Evolutionary conservation across 1,139 yeast species (phyloP).

Genomic region (Pichia sp.): DNA sequence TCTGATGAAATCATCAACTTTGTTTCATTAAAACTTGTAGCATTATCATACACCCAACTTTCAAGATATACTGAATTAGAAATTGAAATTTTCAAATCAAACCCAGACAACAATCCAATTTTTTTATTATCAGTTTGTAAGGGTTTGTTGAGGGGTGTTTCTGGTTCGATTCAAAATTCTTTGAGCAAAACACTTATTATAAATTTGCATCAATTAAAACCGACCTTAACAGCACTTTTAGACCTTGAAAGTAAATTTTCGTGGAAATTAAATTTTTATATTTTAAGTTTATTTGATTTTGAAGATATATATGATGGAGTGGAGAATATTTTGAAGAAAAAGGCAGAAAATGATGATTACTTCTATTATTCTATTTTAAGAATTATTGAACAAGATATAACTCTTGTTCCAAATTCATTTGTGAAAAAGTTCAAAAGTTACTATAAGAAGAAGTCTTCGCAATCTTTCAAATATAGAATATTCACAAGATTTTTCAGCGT

Average conservation of each 20-base stretch:
- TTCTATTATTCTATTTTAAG: conserved; percentile 41
- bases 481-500: conserved; percentile 55
- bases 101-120: conserved; percentile 22
- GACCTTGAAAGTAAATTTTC: conserved; percentile 14
- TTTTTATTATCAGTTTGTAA: conserved; percentile 34
- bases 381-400: conserved; percentile 37
- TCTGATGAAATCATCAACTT: conserved; percentile 30
- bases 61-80: conserved; percentile 23
- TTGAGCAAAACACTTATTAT: conserved; percentile 17
- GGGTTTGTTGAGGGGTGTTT: conserved; percentile 33
- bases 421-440: conserved; percentile 30
- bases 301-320: conserved; percentile 29
- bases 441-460: conserved; percentile 15
- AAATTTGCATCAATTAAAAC: conserved; percentile 20
- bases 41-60: conserved; percentile 45
- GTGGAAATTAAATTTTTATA: conserved; percentile 44
- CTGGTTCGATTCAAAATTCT: conserved; percentile 21
- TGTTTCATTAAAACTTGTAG: conserved; percentile 37
- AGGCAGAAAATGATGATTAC: conserved; percentile 16
- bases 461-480: conserved; percentile 25
- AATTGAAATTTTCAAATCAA: conserved; percentile 11
- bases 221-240: conserved; percentile 15
- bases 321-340: not conserved
- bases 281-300: conserved; percentile 43
- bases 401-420: conserved; percentile 17